Evolutionary conservation across 164 flowering plant species (phyloP).

Genomic region (Vitis rotundifolia): DNA sequence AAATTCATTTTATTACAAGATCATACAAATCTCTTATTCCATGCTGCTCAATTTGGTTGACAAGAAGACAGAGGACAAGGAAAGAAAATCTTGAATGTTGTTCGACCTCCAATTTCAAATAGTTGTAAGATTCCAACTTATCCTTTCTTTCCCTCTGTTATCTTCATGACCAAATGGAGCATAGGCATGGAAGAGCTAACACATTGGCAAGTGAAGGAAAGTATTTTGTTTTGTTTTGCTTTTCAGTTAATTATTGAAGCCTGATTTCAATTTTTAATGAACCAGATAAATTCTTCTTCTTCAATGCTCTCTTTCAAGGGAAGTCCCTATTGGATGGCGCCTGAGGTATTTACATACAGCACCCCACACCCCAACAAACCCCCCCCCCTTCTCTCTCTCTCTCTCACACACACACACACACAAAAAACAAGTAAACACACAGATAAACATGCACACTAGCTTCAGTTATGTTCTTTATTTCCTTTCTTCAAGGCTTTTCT

Average conservation of each 20-base stretch:
- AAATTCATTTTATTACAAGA: not conserved
- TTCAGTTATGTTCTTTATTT: not conserved
- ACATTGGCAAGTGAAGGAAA: not conserved
- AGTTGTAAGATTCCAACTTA: not conserved
- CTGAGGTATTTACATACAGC: constrained; percentile 57
- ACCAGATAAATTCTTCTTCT: constrained; percentile 58
- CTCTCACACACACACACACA: not conserved
- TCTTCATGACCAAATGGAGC: not conserved
- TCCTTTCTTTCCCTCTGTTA: not conserved
- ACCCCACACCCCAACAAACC: too few species aligned
- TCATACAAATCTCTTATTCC: not conserved
- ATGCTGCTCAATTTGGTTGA: not conserved
- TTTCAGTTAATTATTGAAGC: not conserved
- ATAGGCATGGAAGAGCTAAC: not conserved
- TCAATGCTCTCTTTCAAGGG: constrained; percentile 95
- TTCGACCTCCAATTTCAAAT: not conserved
- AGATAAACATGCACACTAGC: not conserved
- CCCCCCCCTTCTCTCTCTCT: constrained; percentile 6
- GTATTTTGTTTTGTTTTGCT: not conserved
- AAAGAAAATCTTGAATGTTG: not conserved
- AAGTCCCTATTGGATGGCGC: constrained; percentile 99
- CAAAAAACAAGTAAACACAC: too few species aligned
- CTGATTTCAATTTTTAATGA: constrained; percentile 8
- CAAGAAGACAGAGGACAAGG: not conserved
- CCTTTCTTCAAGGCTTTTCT: not conserved